Evolutionary conservation across 2,329 filamentous ascomycete genomes (phyloP), one percentile per base, ranked within the genome.

Genomic region (Fusarium subtropicale): DNA sequence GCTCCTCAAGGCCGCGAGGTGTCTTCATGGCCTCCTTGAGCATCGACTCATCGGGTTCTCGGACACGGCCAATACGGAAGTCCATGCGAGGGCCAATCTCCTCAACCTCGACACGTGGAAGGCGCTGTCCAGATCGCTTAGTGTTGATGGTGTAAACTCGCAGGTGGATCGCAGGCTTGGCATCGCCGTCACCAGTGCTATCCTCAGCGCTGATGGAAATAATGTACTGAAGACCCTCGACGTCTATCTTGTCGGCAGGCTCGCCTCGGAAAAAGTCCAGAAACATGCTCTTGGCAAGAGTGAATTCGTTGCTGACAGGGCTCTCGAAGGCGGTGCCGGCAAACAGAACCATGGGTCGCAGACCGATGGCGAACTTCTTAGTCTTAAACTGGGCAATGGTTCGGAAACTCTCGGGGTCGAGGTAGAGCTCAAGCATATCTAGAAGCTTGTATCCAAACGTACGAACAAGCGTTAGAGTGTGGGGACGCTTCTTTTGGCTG

Each of bases 61-160:
- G 89, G 71, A 91, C 83, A 73, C 96, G 90, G 26, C 96, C 94
- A 56, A 97, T 85, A 69, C 91, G 89, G 80, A 97, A 94, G 82
- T 97, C 94, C 82, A 98, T 93, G 69, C 95, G 88, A 7, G 96
- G 96, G 0, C 96, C 95, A 83, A 97, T 97, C 83, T 97, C 94
- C 80, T 97, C 94, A 60, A 98, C 87, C 79, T 98, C 95, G 20
- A 99, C 92, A 56, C 94, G 89, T 10, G 96, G 96, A 45, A 98
- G 84, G 76, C 91, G 92, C 80, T 96, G 92, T 10, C 94, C 94
- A 71, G 91, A 93, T 77, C 91, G 91, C 86, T 92, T 92, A 50
- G 96, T 98, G 75, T 87, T 86, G 73, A 98, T 91, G 73, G 94
- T 87, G 81, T 97, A 98, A 77, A 92, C 90, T 64, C 96, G 89